Base-by-base conservation (phyloP, 139 green algal genomes). In the Chlorella sp. region DNA sequence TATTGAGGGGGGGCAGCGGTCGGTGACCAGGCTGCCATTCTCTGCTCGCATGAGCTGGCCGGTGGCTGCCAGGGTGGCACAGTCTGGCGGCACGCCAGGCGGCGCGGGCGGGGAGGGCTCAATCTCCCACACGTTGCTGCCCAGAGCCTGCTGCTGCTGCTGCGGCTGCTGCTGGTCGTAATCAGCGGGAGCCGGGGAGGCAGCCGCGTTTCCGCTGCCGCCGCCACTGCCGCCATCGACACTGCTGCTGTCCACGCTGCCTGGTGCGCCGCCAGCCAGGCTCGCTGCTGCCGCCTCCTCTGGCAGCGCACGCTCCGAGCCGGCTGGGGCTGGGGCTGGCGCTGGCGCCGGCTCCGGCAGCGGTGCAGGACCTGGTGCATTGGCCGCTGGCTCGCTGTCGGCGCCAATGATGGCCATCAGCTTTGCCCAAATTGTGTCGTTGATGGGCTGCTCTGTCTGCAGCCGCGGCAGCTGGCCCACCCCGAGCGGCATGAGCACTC, bases 11-110 rank as follows among this genome's bases (percentile, higher is more conserved):
- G 7, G 28, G 17, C 64, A 30, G 60, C 60, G 73, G 28, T 64
- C 77, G 22, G 24, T 32, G 0, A 28, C 77, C 40, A 83, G 77
- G 36, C 20, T 83, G 77, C 77, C 77, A 40, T 68, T 83, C 11
- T 43, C 38, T 38, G 30, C 62, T 24, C 51, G 9, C 20, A 83
- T 73, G 13, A 83, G 60, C 77, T 58, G 77, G 11, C 77, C 77
- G 40, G 38, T 73, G 60, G 77, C 77, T n/a, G 77, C 77, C 60
- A 83, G 77, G 28, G 20, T 43, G 22, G 60, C 30, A 13, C 77
- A 83, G 60, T 83, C 40, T 17, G 77, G 77, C 56, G 44, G 77
- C 22, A 43, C 2, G 58, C 77, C 77, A 3, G 60, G 77, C 30
- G 77, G 77, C 77, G 32, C 19, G 19, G 77, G 76, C 20, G 77